These are phyloP conservation scores for Pseudomassariella vexata DNA, from an alignment of 2,329 filamentous ascomycete species.

Conservation along the genomic window DNA sequence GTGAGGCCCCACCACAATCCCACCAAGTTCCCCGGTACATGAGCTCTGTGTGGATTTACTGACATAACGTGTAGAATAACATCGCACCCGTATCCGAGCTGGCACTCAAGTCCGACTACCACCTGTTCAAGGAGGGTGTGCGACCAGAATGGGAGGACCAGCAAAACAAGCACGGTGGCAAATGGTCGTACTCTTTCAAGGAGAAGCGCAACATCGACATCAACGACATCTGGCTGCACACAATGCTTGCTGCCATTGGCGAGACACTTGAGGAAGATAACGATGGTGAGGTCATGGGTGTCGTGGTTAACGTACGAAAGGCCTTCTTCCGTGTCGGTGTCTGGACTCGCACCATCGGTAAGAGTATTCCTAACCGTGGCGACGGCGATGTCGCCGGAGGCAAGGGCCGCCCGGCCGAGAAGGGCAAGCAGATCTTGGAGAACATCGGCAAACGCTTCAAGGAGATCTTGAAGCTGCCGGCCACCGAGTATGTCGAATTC, in stretches of 20 bases:
- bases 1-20: slow-evolving; percentile 58
- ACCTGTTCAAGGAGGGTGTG: slow-evolving; percentile 96
- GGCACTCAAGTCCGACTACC: slow-evolving; percentile 96
- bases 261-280: slow-evolving; percentile 94
- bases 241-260: slow-evolving; percentile 93
- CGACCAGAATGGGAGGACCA: slow-evolving; percentile 97
- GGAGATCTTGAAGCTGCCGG: slow-evolving; percentile 75
- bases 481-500: slow-evolving; percentile 80
- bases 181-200: slow-evolving; percentile 98
- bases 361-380: slow-evolving; percentile 70
- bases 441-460: slow-evolving; percentile 89
- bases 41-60: too few species aligned
- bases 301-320: slow-evolving; percentile 98
- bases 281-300: slow-evolving; percentile 97
- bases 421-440: slow-evolving; percentile 79
- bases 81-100: slow-evolving; percentile 94
- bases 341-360: slow-evolving; percentile 93
- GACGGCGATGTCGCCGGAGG: slow-evolving; percentile 67
- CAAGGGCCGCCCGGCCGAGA: slow-evolving; percentile 72
- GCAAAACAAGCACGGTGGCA: slow-evolving; percentile 98
- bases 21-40: too few species aligned
- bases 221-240: slow-evolving; percentile 93
- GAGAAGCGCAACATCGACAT: slow-evolving; percentile 89
- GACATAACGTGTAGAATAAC: slow-evolving; percentile 99
- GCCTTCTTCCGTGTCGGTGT: slow-evolving; percentile 96